Evolutionary conservation across 345 rosid species (phyloP).

Genomic region (Linum tenue): DNA sequence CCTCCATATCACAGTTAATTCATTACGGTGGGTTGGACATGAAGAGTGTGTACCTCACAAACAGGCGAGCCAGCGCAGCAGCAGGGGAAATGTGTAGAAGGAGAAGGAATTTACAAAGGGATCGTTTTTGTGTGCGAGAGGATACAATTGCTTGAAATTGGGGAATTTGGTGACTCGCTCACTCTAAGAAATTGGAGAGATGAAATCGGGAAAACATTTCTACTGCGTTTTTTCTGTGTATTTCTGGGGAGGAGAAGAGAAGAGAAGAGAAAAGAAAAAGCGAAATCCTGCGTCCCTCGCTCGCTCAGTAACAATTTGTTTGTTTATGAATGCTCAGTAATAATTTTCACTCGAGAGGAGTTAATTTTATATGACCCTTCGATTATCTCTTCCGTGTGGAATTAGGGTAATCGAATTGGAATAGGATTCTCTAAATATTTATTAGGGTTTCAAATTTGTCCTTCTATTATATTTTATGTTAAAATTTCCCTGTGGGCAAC

Average conservation of each 20-base stretch:
- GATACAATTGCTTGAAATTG: background rate
- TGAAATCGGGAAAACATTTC: background rate
- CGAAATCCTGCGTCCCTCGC: background rate
- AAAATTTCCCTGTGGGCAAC: too few relatives aligned
- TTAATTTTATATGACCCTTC: too few relatives aligned
- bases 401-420: too few relatives aligned
- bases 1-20: background rate
- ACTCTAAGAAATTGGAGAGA: background rate
- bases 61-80: background rate
- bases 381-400: too few relatives aligned
- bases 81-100: background rate
- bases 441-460: too few relatives aligned
- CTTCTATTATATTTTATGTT: too few relatives aligned
- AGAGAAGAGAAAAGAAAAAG: background rate
- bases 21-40: too few relatives aligned
- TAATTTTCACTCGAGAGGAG: too few relatives aligned
- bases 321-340: too few relatives aligned
- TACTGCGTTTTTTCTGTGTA: background rate
- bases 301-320: background rate
- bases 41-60: background rate
- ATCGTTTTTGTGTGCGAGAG: background rate
- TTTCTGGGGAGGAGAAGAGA: background rate
- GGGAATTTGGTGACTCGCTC: background rate
- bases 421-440: too few relatives aligned
- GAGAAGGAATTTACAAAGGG: background rate